phyloP scores from a whole-genome alignment of 805 yeast species.

The Alloascoidea hylecoeti region DNA sequence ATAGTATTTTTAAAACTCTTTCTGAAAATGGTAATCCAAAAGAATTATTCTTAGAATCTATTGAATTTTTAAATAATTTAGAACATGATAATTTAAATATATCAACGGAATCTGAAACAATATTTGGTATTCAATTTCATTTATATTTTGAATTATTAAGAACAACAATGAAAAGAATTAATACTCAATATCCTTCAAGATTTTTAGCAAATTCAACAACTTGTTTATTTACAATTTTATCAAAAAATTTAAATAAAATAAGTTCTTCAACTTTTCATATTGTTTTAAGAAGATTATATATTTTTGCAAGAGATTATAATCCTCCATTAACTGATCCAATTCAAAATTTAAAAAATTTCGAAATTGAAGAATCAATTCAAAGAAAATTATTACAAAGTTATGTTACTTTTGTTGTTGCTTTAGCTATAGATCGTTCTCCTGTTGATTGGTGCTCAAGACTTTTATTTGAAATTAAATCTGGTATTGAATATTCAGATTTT shows the following conservation, averaged over 20 bases:
- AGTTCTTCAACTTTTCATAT: constrained; percentile 21
- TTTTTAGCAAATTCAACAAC: constrained; percentile 59
- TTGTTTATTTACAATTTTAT: constrained; percentile 37
- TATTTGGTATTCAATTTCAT: constrained; percentile 46
- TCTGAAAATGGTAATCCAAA: constrained; percentile 67
- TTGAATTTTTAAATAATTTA: constrained; percentile 42
- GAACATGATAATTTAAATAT: constrained; percentile 11
- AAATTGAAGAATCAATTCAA: constrained; percentile 31
- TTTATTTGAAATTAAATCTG: constrained; percentile 16
- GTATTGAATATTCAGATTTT: constrained; percentile 13
- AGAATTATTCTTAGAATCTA: constrained; percentile 57
- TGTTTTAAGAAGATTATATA: constrained; percentile 49
- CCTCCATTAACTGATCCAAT: constrained; percentile 28
- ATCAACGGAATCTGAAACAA: constrained; percentile 11
- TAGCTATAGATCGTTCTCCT: constrained; percentile 6
- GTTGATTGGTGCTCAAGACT: constrained; percentile 17
- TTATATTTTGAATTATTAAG: constrained; percentile 50
- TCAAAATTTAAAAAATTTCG: constrained; percentile 16
- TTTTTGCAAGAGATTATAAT: constrained; percentile 36
- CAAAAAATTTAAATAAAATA: constrained; percentile 21
- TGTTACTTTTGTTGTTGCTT: constrained; percentile 34
- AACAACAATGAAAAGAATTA: constrained; percentile 43
- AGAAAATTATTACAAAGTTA: constrained; percentile 51
- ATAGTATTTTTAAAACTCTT: constrained; percentile 40
- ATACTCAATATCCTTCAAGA: constrained; percentile 65